Evolutionary conservation across 495 filamentous ascomycete genomes (phyloP), one percentile per base, ranked within the genome.

Genomic region (Glarea lozoyensis): DNA sequence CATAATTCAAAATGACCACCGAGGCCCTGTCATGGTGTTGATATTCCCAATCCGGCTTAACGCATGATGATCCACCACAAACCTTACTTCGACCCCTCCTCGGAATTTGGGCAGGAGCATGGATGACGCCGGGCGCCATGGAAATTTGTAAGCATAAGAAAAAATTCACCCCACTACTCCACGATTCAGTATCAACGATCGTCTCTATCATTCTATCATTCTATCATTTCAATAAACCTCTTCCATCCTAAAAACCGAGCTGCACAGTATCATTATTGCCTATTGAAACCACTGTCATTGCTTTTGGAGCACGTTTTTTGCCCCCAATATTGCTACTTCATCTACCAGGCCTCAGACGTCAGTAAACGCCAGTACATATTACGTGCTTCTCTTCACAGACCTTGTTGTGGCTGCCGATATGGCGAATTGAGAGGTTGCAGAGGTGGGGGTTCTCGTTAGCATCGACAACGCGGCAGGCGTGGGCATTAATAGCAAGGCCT

Each of bases 401-500:
- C 16, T n/a, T n/a, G 33, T 18, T 15, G 38, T 35, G 29, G 15
- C 30, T 32, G 47, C 18, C 9, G 34, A 15, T 15, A 50, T 50
- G 47, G 41, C 35, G 16, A 50, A n/a, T 34, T 50, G 47, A 44
- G 16, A 4, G 19, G 20, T 18, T 21, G 16, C 12, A 24, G 37
- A 37, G 30, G 47, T 50, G 47, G 47, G 47, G 47, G 42, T 50
- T n/a, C n/a, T n/a, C n/a, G n/a, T n/a, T n/a, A n/a, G n/a, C n/a
- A n/a, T n/a, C n/a, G n/a, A n/a, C n/a, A n/a, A n/a, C n/a, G n/a
- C n/a, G n/a, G n/a, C n/a, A n/a, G n/a, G n/a, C n/a, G n/a, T n/a
- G n/a, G n/a, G n/a, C n/a, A n/a, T n/a, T n/a, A n/a, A n/a, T n/a
- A n/a, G n/a, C n/a, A n/a, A n/a, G n/a, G n/a, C n/a, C n/a, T n/a